These are phyloP conservation scores for Echinochloa phyllopogon DNA, from an alignment of 176 grass and related monocot species.

Conservation along the genomic window DNA sequence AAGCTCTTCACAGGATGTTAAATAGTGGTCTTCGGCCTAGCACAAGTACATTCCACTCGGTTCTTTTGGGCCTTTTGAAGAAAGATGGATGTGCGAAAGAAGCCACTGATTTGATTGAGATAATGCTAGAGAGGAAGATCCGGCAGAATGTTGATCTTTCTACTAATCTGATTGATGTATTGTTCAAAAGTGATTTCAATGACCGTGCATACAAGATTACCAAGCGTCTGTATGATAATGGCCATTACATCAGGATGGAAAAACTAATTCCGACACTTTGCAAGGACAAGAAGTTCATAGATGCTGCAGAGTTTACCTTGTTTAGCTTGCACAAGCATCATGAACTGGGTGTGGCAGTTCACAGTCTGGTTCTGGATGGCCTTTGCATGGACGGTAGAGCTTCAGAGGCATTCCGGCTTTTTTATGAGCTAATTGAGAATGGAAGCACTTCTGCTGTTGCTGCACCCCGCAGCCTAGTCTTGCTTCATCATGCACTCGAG, in stretches of 20 bases:
- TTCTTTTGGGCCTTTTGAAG: slow-evolving; percentile 71
- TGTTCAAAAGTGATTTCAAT: slow-evolving; percentile 57
- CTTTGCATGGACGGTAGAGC: slow-evolving; percentile 71
- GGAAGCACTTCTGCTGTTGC: slow-evolving; percentile 46
- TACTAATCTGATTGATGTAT: slow-evolving; percentile 50
- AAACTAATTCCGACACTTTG: slow-evolving; percentile 60
- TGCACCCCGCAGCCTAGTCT: slow-evolving; percentile 56
- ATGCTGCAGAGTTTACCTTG: slow-evolving; percentile 67
- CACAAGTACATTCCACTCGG: slow-evolving; percentile 74
- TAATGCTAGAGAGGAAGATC: slow-evolving; percentile 86
- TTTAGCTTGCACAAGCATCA: slow-evolving; percentile 66
- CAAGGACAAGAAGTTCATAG: slow-evolving; percentile 60
- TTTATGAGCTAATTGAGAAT: slow-evolving; percentile 66
- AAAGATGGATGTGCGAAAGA: slow-evolving; percentile 65
- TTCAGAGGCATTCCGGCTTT: slow-evolving; percentile 71
- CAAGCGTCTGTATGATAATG: slow-evolving; percentile 60
- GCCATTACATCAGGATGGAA: slow-evolving; percentile 85
- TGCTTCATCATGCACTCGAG: slow-evolving; percentile 70
- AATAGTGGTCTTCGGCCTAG: slow-evolving; percentile 75
- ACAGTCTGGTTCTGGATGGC: slow-evolving; percentile 52
- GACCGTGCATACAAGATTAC: slow-evolving; percentile 63
- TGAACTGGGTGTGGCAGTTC: slow-evolving; percentile 46
- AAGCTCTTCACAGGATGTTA: slow-evolving; percentile 77
- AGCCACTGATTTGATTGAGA: slow-evolving; percentile 62
- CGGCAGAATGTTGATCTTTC: slow-evolving; percentile 78